These are phyloP conservation scores for Solanum hybrid DNA, from an alignment of 305 asterid genomes.

Conservation along the genomic window DNA sequence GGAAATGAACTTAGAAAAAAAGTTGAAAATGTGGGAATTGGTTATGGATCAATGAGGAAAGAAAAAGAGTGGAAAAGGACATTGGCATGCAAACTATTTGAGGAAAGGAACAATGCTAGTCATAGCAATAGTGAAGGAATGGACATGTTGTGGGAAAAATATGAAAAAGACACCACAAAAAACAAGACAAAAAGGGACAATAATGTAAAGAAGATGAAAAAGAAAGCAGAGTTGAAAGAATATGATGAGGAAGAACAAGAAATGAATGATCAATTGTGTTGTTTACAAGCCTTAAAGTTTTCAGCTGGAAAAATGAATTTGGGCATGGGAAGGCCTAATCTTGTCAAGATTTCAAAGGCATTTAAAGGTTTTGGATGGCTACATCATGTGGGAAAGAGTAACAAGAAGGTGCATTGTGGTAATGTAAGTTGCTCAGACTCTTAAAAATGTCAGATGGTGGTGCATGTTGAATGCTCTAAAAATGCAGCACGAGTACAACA, in stretches of 20 bases:
- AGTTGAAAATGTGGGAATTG: not conserved
- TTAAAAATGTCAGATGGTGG: not conserved
- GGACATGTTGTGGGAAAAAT: slow-evolving; percentile 86
- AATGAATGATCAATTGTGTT: slow-evolving; percentile 42
- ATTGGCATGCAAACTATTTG: slow-evolving; percentile 71
- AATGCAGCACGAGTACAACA: not conserved
- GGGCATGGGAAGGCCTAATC: slow-evolving; percentile 68
- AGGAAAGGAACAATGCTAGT: slow-evolving; percentile 44
- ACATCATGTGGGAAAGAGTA: slow-evolving; percentile 44
- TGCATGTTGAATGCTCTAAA: not conserved
- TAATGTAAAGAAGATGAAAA: slow-evolving; percentile 1
- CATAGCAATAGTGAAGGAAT: slow-evolving; percentile 62
- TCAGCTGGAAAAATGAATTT: slow-evolving; percentile 75
- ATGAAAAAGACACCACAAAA: slow-evolving; percentile 36
- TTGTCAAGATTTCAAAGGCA: slow-evolving; percentile 65
- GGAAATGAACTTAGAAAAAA: slow-evolving; percentile 1
- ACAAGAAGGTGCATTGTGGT: slow-evolving; percentile 79
- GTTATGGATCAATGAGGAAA: slow-evolving; percentile 65
- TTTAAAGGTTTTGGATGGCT: slow-evolving; percentile 85
- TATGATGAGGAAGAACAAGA: slow-evolving; percentile 28
- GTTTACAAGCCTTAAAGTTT: slow-evolving; percentile 65
- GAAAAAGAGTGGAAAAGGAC: slow-evolving; percentile 85
- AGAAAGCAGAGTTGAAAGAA: slow-evolving; percentile 13
- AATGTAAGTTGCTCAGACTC: not conserved
- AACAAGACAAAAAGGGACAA: not conserved